A percentile compares a stretch with the other conserved stretches of the same genome.
phyloP scores from a whole-genome alignment of 208 protist species.

The Acanthamoeba sp. region DNA sequence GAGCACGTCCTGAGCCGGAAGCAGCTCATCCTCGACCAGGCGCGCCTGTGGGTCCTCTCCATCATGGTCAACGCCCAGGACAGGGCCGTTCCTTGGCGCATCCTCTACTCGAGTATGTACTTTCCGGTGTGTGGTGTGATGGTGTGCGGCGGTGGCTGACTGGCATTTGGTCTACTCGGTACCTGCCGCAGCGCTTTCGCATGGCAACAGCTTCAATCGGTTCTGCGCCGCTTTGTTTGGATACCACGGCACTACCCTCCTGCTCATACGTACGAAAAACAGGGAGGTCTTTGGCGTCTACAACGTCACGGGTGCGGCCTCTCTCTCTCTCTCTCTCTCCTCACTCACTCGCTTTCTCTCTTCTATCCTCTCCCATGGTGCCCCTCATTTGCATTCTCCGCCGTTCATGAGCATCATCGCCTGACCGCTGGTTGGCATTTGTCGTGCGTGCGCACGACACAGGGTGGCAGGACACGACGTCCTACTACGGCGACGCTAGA shows the following conservation, averaged over 20 bases:
- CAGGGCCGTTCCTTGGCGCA: not conserved
- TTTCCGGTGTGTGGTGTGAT: too few species aligned
- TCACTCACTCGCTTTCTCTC: not conserved
- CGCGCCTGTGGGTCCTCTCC: conserved; percentile 45
- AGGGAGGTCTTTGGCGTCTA: conserved; percentile 61
- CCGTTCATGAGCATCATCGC: too few species aligned
- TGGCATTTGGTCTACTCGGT: not conserved
- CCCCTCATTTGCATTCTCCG: too few species aligned
- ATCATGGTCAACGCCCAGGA: conserved; percentile 21
- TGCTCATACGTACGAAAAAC: conserved; percentile 50
- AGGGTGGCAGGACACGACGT: conserved; percentile 60
- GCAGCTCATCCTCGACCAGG: conserved; percentile 61
- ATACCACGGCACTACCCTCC: conserved; percentile 41
- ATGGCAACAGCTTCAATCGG: conserved; percentile 72
- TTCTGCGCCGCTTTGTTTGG: conserved; percentile 62
- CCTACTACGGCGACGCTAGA: conserved; percentile 43
- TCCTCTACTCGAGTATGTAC: conserved; percentile 73
- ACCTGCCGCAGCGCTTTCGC: conserved; percentile 10
- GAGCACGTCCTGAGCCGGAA: not conserved
- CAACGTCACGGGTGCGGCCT: conserved; percentile 14
- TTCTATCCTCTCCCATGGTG: too few species aligned
- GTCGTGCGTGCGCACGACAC: not conserved
- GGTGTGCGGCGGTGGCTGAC: not conserved
- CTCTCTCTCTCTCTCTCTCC: too few species aligned
- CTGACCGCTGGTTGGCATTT: not conserved